A percentile compares a stretch with the other conserved stretches of the same genome.
These are phyloP conservation scores for Crithidia sp. DNA, from an alignment of 208 protist species.

Conservation along the genomic window DNA sequence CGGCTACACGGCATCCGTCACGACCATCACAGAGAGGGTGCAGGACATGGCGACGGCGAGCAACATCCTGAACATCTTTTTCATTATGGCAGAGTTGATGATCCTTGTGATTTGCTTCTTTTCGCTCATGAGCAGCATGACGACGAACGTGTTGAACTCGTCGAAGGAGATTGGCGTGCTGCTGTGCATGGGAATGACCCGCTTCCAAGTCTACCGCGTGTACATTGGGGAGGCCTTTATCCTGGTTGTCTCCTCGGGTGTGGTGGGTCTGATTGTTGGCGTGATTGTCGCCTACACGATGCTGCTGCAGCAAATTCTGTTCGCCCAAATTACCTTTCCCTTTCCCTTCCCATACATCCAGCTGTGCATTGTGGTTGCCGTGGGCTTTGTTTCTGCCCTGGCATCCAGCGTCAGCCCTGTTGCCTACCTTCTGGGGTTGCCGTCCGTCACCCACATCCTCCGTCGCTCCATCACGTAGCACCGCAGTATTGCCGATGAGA, in stretches of 20 bases:
- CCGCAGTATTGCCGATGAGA: too few relatives aligned
- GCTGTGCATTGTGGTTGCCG: constrained; percentile 53
- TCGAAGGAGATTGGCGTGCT: constrained; percentile 96
- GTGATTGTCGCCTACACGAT: constrained; percentile 90
- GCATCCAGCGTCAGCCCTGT: constrained; percentile 67
- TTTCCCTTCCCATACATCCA: constrained; percentile 92
- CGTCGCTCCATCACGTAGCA: constrained; percentile 37
- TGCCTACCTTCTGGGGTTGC: constrained; percentile 44
- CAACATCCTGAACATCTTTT: constrained; percentile 90
- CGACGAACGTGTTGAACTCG: constrained; percentile 92
- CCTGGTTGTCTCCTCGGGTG: constrained; percentile 87
- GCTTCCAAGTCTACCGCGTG: constrained; percentile 83
- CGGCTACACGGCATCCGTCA: constrained; percentile 8
- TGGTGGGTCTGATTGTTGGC: constrained; percentile 93
- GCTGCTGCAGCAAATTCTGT: constrained; percentile 88
- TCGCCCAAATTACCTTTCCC: constrained; percentile 90
- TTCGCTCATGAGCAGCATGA: constrained; percentile 92
- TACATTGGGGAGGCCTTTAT: constrained; percentile 97
- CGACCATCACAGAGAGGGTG: constrained; percentile 29
- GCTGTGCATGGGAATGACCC: constrained; percentile 87
- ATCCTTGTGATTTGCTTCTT: constrained; percentile 96
- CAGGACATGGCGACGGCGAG: constrained; percentile 46
- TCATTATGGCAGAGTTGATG: constrained; percentile 87
- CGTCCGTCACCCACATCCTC: constrained; percentile 77
- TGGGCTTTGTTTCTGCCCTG: constrained; percentile 57